Base-by-base conservation (phyloP, 768 basidiomycete species). In the Xerocomellus dryophilus region DNA sequence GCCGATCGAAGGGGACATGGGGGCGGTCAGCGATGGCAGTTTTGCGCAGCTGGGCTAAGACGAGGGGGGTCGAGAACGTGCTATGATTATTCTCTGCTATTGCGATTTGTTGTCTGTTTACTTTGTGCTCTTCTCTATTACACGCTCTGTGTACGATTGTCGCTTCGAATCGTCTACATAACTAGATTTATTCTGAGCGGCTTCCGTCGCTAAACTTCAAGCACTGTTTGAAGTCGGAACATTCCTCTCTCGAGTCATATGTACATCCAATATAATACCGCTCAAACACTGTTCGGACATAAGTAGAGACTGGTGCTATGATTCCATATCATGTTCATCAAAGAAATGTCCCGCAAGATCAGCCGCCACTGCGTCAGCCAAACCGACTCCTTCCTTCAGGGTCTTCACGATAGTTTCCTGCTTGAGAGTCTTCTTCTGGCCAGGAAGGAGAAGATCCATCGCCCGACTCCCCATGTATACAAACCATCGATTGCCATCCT, bases 21-120 rank as follows among this genome's bases (percentile, higher is more conserved):
- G 81, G 1, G 87, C 86, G 2, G 65, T 84, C 34, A 63, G 65
- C 21, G 83, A 85, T 47, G 84, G 80, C 2, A 76, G 71, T 52
- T 78, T 80, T 61, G 74, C 84, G 32, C 77, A 81, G 64, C 67
- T 86, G 56, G 74, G 68, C 48, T 75, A 64, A 72, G 43, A 20
- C 9, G 21, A 27, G 25, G 40, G 11, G 29, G 31, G 43, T 25
- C 1, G 39, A 21, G 18, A 40, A 41, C 5, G 34, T 35, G 55
- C 32, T 67, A 61, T 61, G 57, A 56, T 66, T 71, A 68, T 70
- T 66, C 21, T 54, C 38, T 63, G 59, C 57, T 62, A 58, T 66
- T 63, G 43, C 50, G 46, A 54, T 54, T 40, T 61, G 60, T 58
- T 62, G 56, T 60, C 20, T 62, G 42, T 38, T 52, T 52, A 61